phyloP scores from a whole-genome alignment of 495 filamentous ascomycete genomes.

The Venustampulla echinocandica region DNA sequence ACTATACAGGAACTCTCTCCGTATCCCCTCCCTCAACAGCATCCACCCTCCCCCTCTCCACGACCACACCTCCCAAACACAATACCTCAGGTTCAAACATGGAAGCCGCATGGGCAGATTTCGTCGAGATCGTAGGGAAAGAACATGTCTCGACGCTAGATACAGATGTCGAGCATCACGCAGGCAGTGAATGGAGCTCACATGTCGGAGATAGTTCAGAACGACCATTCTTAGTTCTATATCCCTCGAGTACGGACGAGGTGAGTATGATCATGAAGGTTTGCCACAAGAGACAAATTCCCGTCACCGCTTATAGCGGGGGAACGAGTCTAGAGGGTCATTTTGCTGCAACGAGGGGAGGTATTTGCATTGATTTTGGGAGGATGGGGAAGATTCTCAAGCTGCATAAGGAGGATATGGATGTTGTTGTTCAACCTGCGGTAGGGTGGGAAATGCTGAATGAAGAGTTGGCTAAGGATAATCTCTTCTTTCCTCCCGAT shows the following conservation, averaged over 20 bases:
- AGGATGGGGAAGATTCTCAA: slow-evolving; percentile 66
- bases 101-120: slow-evolving; percentile 90
- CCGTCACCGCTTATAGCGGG: slow-evolving; percentile 67
- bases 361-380: slow-evolving; percentile 69
- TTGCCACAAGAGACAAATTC: slow-evolving; percentile 60
- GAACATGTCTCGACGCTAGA: slow-evolving; percentile 74
- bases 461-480: slow-evolving; percentile 56
- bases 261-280: slow-evolving; percentile 67
- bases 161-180: slow-evolving; percentile 59
- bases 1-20: slow-evolving; percentile 59
- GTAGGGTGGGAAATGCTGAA: slow-evolving; percentile 75
- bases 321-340: slow-evolving; percentile 78
- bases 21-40: slow-evolving; percentile 48
- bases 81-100: slow-evolving; percentile 66
- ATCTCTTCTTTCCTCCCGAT: slow-evolving; percentile 77
- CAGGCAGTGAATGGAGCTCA: slow-evolving; percentile 84
- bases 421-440: slow-evolving; percentile 74
- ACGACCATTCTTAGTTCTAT: slow-evolving; percentile 53
- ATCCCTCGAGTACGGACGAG: slow-evolving; percentile 56
- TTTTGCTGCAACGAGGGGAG: slow-evolving; percentile 63
- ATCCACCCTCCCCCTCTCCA: slow-evolving; percentile 65
- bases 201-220: slow-evolving; percentile 45
- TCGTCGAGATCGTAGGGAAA: slow-evolving; percentile 71
- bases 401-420: slow-evolving; percentile 66
- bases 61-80: slow-evolving; percentile 53